Base-by-base conservation (phyloP, 2,329 filamentous ascomycete genomes). In the Clonostachys rhizophaga region DNA sequence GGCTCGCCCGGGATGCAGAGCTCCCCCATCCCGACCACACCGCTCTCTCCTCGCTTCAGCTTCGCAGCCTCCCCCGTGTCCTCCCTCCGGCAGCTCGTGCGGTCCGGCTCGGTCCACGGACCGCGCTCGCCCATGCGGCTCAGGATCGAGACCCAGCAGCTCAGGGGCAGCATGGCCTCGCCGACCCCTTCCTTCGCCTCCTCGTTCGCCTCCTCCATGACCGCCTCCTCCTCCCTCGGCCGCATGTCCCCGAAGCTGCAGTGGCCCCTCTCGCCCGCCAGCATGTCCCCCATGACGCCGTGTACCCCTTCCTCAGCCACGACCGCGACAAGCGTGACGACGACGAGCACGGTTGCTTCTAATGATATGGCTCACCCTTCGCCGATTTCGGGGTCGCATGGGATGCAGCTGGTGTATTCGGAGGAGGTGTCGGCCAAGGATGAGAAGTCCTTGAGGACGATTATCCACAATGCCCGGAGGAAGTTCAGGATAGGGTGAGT, bases 401-500 rank as follows among this genome's bases (percentile, higher is more conserved):
- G 75, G 33, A 65, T 82, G 52, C 71, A 71, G 14, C 66, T 84
- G 24, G 64, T 81, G 34, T 66, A 80, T 55, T 65, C 74, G 24
- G 64, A 68, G 33, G 58, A 69, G 2, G 58, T 83, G 33, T 68
- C 71, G 5, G 57, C 65, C 3, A 70, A 69, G 43, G 73, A 74
- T 3, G 74, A 76, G 49, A 74, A 68, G 56, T 62, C 67, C 3
- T 63, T 84, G 35, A 69, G 65, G 14, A 61, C 68, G 11, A 70
- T 72, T 2, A 66, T 84, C 18, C 63, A 68, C 35, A 81, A 77
- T 55, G 76, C 80, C 5, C 72, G 74, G 51, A 72, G 67, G 47
- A 79, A 73, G 50, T 66, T 61, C 43, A 49, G 53, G 36, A 42
- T 46, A n/a, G 40, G 41, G 44, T 48, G 18, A 24, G 24, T 30